Percentiles rank a stretch among this genome's conserved stretches.
These are phyloP conservation scores for Ceratobasidium sp. DNA, from an alignment of 1,284 basidiomycete species.

Conservation along the genomic window DNA sequence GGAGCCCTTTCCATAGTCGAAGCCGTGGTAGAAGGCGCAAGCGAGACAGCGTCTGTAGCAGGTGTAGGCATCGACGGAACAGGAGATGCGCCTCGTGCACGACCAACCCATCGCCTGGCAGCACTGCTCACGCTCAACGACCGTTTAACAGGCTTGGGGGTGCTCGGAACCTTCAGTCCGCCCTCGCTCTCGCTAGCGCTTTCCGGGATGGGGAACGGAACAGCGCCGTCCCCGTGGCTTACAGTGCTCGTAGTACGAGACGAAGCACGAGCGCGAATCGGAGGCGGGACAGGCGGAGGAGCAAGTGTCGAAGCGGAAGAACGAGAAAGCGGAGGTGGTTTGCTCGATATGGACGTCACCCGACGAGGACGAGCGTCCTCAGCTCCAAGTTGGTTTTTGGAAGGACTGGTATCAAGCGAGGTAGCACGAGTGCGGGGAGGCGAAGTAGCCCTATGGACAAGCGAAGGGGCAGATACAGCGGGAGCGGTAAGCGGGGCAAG, in stretches of 20 bases:
- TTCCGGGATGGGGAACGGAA: constrained; percentile 30
- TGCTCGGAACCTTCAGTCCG: not conserved
- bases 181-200: constrained; percentile 4
- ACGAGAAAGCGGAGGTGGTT: constrained; percentile 16
- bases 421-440: constrained; percentile 20
- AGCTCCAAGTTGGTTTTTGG: not conserved
- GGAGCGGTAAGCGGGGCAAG: not conserved
- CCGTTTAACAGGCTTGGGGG: constrained; percentile 1
- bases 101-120: constrained; percentile 2
- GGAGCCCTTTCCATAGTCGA: not conserved
- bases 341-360: constrained; percentile 9
- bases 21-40: not conserved
- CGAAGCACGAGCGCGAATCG: not conserved
- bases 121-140: constrained; percentile 33
- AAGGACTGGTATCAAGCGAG: constrained; percentile 4
- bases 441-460: not conserved
- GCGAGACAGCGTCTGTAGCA: not conserved
- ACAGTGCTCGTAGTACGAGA: not conserved
- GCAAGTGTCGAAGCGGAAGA: not conserved
- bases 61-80: constrained; percentile 7
- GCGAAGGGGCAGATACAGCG: not conserved
- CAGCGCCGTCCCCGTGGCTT: not conserved
- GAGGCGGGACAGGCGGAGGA: not conserved
- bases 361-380: constrained; percentile 8
- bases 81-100: constrained; percentile 14